Evolutionary conservation across 2,329 filamentous ascomycete genomes (phyloP).

Genomic region (Penicillium capsulatum): DNA sequence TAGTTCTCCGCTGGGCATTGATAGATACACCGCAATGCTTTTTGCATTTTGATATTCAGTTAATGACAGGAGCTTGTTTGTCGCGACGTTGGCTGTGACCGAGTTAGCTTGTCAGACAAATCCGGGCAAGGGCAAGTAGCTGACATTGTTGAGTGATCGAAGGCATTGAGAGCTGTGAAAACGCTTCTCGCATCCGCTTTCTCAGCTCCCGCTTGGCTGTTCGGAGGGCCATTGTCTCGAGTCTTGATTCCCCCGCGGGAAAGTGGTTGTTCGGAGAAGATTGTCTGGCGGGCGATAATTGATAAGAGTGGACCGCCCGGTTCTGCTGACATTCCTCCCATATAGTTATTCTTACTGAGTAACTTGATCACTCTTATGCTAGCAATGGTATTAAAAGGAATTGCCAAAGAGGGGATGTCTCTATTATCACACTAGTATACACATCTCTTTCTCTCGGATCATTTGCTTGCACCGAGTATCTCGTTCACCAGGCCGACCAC

Average conservation of each 20-base stretch:
- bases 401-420: constrained; percentile 14
- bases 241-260: constrained; percentile 11
- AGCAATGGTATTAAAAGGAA: not conserved
- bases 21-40: constrained; percentile 80
- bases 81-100: constrained; percentile 59
- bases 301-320: constrained; percentile 18
- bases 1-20: constrained; percentile 85
- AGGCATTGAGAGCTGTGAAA: constrained; percentile 60
- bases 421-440: constrained; percentile 24
- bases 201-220: constrained; percentile 74
- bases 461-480: constrained; percentile 24
- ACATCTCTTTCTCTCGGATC: not conserved
- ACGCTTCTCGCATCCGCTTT: constrained; percentile 61
- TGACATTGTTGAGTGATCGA: constrained; percentile 67
- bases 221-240: constrained; percentile 52
- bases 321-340: constrained; percentile 10
- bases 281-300: constrained; percentile 16
- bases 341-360: too few relatives aligned
- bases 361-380: too few relatives aligned
- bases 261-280: constrained; percentile 4
- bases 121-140: constrained; percentile 25
- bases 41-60: constrained; percentile 71
- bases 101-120: constrained; percentile 19
- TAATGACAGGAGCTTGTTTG: constrained; percentile 61
- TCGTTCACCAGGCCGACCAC: constrained; percentile 42